phyloP scores from a whole-genome alignment of 163 green algal genomes.

The Scenedesmus sp. region DNA sequence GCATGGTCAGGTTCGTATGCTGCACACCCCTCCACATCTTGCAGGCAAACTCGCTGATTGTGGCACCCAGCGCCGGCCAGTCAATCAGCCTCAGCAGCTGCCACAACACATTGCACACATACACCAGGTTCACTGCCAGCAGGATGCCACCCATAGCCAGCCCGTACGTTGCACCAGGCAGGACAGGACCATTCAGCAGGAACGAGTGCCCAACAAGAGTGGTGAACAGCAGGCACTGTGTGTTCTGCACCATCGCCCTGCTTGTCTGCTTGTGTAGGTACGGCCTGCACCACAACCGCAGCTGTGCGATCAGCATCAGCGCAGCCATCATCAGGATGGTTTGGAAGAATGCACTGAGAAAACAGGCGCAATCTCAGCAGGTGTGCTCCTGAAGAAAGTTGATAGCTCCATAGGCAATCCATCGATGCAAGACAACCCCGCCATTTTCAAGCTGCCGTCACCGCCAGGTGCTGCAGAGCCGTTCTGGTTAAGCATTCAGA shows the following conservation, averaged over 20 bases:
- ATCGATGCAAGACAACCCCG: too few species aligned
- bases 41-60: background rate
- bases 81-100: background rate
- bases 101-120: background rate
- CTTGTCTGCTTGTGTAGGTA: background rate
- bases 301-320: background rate
- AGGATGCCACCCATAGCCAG: background rate
- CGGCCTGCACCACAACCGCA: background rate
- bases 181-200: background rate
- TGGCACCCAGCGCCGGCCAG: background rate
- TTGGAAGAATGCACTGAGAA: background rate
- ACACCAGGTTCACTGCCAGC: background rate
- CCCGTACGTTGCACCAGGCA: background rate
- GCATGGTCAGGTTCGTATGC: background rate
- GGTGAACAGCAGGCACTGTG: background rate
- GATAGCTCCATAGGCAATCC: too few species aligned
- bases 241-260: background rate
- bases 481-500: too few species aligned
- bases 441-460: too few species aligned
- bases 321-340: slow-evolving; percentile 4
- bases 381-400: too few species aligned
- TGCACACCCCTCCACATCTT: background rate
- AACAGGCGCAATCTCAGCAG: too few species aligned
- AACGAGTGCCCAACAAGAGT: background rate
- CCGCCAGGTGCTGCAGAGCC: too few species aligned